A percentile compares a stretch with the other conserved stretches of the same genome.
Conservation (phyloP, 2,329 filamentous ascomycete species). For the Scedosporium dehoogii region DNA sequence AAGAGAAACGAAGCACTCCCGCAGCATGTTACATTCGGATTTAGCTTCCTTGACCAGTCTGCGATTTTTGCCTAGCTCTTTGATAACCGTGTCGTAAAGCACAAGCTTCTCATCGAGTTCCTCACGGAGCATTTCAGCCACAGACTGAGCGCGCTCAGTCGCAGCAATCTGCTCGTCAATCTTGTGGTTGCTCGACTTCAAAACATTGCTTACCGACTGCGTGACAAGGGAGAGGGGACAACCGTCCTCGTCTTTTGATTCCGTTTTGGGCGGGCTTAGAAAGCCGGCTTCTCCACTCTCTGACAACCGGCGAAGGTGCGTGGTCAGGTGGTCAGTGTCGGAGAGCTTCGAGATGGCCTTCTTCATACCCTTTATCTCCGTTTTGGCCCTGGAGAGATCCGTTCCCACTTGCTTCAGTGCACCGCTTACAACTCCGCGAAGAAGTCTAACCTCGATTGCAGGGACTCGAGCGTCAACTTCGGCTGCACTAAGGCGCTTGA, state of each 20-base stretch:
- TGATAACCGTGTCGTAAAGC: not conserved
- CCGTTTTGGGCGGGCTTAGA: not conserved
- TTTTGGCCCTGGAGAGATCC: not conserved
- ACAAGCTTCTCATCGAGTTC: conserved; percentile 1
- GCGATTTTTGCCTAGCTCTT: not conserved
- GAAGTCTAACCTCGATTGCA: conserved; percentile 2
- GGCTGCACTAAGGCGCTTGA: not conserved
- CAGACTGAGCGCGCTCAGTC: not conserved
- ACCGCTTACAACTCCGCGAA: not conserved
- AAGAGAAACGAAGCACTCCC: not conserved
- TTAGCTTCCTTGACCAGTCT: not conserved
- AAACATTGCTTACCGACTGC: not conserved
- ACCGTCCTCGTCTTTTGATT: not conserved
- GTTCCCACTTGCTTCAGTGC: not conserved
- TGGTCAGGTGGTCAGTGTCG: not conserved
- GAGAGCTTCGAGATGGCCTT: not conserved
- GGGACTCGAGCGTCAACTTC: conserved; percentile 1
- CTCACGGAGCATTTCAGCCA: not conserved
- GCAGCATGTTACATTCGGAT: not conserved
- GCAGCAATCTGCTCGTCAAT: conserved; percentile 1
- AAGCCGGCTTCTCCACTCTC: not conserved
- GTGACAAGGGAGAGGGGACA: not conserved
- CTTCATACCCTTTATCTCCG: not conserved
- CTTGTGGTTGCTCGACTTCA: conserved; percentile 1
- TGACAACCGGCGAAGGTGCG: not conserved